These are phyloP conservation scores for Ascoidea tarda DNA, from an alignment of 805 yeast genomes.

Conservation along the genomic window DNA sequence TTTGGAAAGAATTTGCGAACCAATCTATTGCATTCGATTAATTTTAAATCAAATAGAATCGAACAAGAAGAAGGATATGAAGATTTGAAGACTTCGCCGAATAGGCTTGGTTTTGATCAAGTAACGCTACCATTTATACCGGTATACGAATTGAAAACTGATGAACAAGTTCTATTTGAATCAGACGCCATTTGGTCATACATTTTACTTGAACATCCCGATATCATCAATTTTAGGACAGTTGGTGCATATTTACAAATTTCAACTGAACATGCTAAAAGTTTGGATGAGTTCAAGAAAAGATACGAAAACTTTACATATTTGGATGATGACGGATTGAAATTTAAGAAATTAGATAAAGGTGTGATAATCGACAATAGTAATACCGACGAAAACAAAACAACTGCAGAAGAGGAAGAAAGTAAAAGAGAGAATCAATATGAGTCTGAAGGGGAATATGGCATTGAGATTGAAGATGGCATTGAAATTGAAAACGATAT, in stretches of 20 bases:
- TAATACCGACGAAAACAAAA: not conserved
- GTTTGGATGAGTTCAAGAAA: constrained; percentile 21
- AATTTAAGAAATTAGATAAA: constrained; percentile 7
- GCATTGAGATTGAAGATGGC: not conserved
- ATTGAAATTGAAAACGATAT: not conserved
- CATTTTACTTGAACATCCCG: constrained; percentile 28
- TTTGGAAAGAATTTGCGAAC: constrained; percentile 32
- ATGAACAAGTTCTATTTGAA: constrained; percentile 46
- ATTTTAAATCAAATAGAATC: constrained; percentile 14
- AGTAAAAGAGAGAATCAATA: constrained; percentile 8
- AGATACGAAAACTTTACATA: constrained; percentile 23
- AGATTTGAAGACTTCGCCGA: constrained; percentile 2
- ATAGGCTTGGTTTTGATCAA: not conserved
- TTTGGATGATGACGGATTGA: constrained; percentile 15
- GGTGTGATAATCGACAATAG: constrained; percentile 1
- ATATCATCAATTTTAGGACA: constrained; percentile 24
- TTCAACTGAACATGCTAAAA: constrained; percentile 20
- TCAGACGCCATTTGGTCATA: constrained; percentile 65
- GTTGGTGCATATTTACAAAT: constrained; percentile 41
- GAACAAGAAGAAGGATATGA: constrained; percentile 1
- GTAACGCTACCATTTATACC: constrained; percentile 61
- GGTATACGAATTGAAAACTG: constrained; percentile 23
- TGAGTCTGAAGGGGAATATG: constrained; percentile 10
- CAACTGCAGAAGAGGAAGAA: constrained; percentile 11
- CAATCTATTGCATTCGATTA: constrained; percentile 28